Percentiles rank a stretch among this genome's conserved stretches.
Evolutionary conservation across 352 stramenopile species (phyloP).

Genomic region (Globisporangium emineosum): DNA sequence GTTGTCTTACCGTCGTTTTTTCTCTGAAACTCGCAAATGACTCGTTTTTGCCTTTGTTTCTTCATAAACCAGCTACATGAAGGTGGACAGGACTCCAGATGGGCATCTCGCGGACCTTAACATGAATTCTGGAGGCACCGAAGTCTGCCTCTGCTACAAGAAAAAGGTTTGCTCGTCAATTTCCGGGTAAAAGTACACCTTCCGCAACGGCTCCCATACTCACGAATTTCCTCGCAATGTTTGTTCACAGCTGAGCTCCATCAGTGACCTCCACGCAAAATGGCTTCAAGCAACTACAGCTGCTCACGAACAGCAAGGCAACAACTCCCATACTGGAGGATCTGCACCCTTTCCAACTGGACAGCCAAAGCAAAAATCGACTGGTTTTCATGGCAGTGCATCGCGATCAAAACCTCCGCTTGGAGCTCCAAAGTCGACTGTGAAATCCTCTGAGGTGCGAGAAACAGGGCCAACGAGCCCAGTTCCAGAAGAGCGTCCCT

Average conservation of each 20-base stretch:
- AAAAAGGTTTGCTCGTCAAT: slow-evolving; percentile 47
- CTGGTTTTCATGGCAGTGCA: neutral
- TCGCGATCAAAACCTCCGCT: neutral
- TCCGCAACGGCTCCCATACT: neutral
- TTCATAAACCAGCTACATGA: slow-evolving; percentile 50
- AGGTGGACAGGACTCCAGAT: slow-evolving; percentile 68
- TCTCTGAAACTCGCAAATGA: neutral
- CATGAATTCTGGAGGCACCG: slow-evolving; percentile 63
- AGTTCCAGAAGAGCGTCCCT: neutral
- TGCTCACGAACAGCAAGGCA: neutral
- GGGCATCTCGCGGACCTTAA: slow-evolving; percentile 73
- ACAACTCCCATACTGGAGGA: neutral
- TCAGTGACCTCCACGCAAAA: slow-evolving; percentile 37
- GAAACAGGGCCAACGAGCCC: slow-evolving; percentile 2
- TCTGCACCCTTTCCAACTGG: neutral
- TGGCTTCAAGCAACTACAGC: slow-evolving; percentile 34
- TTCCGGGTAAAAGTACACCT: neutral
- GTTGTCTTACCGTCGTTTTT: neutral
- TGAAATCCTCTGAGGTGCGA: slow-evolving; percentile 11
- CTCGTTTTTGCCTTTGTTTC: neutral
- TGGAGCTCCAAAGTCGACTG: neutral
- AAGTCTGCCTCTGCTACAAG: slow-evolving; percentile 81
- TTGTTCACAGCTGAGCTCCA: slow-evolving; percentile 25
- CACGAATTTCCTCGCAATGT: neutral
- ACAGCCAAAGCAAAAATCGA: neutral